Base-by-base conservation (phyloP, 169 alveolate genomes). In the Plasmodium sp. region DNA sequence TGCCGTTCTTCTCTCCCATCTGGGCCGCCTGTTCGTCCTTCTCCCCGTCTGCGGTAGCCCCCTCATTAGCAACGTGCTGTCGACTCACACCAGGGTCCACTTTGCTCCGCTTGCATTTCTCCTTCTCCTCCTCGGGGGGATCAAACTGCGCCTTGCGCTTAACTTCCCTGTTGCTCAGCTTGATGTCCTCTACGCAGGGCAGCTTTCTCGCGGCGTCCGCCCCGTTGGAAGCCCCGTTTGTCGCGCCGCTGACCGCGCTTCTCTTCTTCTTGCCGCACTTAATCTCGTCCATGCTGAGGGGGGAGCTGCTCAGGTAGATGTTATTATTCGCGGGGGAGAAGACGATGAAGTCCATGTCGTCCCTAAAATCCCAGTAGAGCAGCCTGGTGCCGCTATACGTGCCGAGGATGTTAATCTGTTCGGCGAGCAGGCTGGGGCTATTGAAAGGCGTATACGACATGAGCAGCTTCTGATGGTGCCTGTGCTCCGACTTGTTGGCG, bases 381-480 rank as follows among this genome's bases (percentile, higher is more conserved):
- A 97, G 88, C 54, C 98, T 95, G 2, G 98, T 96, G 3, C 98
- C 98, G 41, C 98, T 97, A 45, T 93, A 92, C 2, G 98, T 96
- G 31, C 98, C 98, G 39, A 97, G 93, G 75, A 97, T 92, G 90
- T 97, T 97, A 75, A 97, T 97, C 91, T 97, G 98, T 81, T 97
- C 98, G 0, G 98, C 98, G 84, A 97, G 67, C 45, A 97, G 96
- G 48, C 98, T 97, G 3, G 98, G 98, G 43, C 97, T 97, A 92
- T 96, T 96, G 90, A 97, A 97, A 5, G 98, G 98, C 43, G 98
- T 96, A 93, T 97, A 97, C 56, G 97, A 96, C 98, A 97, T 97
- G 48, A 97, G 94, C 51, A 97, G 92, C 77, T 98, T 96, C 85
- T 97, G 98, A 83, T 97, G 98, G 85, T 97, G 98, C 27, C 98